phyloP scores from a whole-genome alignment of 2,329 filamentous ascomycete species.

The Cladosporium colombiae region DNA sequence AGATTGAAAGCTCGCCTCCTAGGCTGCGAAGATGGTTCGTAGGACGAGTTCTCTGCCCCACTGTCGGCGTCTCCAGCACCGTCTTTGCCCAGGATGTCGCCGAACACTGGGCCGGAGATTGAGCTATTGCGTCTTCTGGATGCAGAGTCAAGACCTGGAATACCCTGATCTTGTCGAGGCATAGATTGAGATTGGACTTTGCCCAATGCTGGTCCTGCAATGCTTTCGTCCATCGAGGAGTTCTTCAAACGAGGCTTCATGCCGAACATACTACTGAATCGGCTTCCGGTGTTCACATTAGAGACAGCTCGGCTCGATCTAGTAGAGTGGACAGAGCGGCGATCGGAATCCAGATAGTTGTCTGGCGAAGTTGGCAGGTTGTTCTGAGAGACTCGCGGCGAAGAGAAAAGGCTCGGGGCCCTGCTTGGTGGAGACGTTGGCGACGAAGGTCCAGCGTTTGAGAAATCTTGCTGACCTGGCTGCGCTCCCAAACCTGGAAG shows the following conservation, averaged over 20 bases:
- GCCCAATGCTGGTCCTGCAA: conserved; percentile 63
- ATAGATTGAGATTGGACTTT: conserved; percentile 75
- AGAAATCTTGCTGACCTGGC: conserved; percentile 24
- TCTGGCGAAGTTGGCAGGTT: conserved; percentile 47
- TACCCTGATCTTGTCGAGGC: conserved; percentile 56
- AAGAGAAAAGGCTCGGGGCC: conserved; percentile 50
- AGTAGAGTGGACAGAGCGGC: conserved; percentile 50
- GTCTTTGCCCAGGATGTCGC: conserved; percentile 40
- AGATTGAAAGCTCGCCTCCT: conserved; percentile 52
- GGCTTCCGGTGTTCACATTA: conserved; percentile 45
- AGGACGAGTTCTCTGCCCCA: conserved; percentile 23
- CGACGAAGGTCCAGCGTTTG: conserved; percentile 42
- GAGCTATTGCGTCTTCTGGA: conserved; percentile 54
- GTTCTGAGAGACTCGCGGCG: conserved; percentile 48
- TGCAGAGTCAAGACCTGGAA: conserved; percentile 35
- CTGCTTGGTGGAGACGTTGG: conserved; percentile 46
- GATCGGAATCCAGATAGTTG: conserved; percentile 46
- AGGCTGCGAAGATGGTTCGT: conserved; percentile 20
- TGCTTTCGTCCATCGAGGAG: conserved; percentile 61
- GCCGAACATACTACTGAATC: conserved; percentile 55
- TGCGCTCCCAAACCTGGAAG: conserved; percentile 33
- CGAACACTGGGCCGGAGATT: conserved; percentile 49
- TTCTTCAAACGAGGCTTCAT: conserved; percentile 65
- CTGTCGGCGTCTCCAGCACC: conserved; percentile 14
- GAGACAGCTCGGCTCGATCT: conserved; percentile 49